Evolutionary conservation across 2,329 filamentous ascomycete species (phyloP).

Genomic region (Cladosporium sp.): DNA sequence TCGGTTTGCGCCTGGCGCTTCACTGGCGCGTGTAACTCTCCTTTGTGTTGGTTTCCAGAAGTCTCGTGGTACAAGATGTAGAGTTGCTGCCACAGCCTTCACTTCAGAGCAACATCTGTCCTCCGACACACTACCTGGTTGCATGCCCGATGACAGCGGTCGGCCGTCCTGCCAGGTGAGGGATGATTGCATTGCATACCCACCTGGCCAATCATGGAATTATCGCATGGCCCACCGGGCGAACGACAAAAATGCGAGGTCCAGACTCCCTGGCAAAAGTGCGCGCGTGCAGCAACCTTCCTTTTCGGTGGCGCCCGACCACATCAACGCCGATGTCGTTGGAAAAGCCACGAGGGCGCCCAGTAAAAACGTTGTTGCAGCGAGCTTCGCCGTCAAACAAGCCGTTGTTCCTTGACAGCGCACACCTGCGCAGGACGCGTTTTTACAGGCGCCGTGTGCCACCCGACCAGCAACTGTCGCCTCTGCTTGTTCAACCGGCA

Average conservation of each 20-base stretch:
- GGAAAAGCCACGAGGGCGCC: conserved; percentile 6
- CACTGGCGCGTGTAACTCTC: conserved; percentile 10
- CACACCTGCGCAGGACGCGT: conserved; percentile 5
- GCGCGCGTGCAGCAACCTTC: conserved; percentile 3
- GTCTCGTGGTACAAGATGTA: conserved; percentile 8
- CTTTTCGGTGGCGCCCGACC: conserved; percentile 5
- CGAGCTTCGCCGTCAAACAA: conserved; percentile 13
- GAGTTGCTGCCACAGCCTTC: background rate
- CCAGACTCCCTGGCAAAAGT: conserved; percentile 9
- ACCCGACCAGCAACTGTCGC: background rate
- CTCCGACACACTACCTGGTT: conserved; percentile 1
- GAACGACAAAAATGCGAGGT: background rate
- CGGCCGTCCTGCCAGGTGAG: background rate
- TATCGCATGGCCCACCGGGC: background rate
- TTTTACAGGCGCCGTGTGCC: conserved; percentile 12
- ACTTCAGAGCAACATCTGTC: background rate
- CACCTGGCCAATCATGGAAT: conserved; percentile 4
- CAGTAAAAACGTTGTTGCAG: conserved; percentile 8
- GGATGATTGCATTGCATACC: conserved; percentile 3
- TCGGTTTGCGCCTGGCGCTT: conserved; percentile 11
- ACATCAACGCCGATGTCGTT: background rate
- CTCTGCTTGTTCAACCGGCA: background rate
- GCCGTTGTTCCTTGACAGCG: conserved; percentile 9
- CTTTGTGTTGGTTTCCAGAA: conserved; percentile 3
- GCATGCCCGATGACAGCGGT: conserved; percentile 5